Conservation (phyloP, 202 grass and related monocot species). For the Carex arenaria region DNA sequence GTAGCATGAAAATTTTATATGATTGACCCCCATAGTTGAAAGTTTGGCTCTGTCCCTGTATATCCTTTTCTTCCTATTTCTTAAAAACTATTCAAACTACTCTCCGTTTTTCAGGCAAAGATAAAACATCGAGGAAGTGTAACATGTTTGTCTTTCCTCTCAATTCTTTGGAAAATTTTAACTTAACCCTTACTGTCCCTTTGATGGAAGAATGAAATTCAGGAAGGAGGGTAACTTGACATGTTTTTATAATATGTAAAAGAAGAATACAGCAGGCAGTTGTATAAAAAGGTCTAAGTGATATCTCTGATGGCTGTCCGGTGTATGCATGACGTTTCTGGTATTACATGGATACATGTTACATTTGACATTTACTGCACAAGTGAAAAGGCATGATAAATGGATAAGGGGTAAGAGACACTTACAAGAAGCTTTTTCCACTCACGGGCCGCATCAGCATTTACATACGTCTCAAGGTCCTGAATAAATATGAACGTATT, state of each 20-base stretch:
- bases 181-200: neutral
- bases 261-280: neutral
- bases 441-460: slow-evolving; percentile 62
- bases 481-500: slow-evolving; percentile 31
- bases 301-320: neutral
- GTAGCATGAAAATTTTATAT: too few species aligned
- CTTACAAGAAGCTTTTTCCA: slow-evolving; percentile 90
- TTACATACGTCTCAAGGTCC: slow-evolving; percentile 86
- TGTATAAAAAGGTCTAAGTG: neutral
- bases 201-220: neutral
- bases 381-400: neutral
- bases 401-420: neutral
- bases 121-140: neutral
- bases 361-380: neutral
- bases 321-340: neutral
- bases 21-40: too few species aligned
- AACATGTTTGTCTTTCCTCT: neutral
- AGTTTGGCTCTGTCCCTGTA: too few species aligned
- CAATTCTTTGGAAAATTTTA: neutral
- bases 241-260: neutral
- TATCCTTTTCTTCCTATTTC: neutral
- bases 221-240: neutral
- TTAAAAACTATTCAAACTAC: neutral
- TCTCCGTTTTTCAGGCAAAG: neutral
- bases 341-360: neutral